Evolutionary conservation across 169 alveolate genomes (phyloP).

Genomic region (Cryptosporidium tyzzeri): DNA sequence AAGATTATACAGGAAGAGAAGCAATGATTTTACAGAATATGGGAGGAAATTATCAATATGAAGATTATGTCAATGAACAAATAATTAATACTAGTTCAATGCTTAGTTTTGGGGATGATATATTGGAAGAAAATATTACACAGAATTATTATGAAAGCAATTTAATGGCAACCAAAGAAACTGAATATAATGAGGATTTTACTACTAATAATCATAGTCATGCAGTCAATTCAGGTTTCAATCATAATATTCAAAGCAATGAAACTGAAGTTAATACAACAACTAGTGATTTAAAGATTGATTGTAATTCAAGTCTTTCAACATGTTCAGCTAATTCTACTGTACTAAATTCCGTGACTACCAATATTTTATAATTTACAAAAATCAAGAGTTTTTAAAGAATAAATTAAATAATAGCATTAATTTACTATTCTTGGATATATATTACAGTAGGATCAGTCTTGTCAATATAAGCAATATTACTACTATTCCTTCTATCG

Average conservation of each 20-base stretch:
- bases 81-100: background rate
- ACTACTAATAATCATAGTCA: no score
- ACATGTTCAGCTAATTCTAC: constrained; percentile 21
- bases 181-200: background rate
- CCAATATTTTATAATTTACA: background rate
- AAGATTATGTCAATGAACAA: background rate
- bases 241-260: background rate
- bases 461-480: constrained; percentile 44
- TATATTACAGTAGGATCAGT: constrained; percentile 73
- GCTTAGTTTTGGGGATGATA: background rate
- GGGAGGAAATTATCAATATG: background rate
- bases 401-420: background rate
- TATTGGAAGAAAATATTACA: background rate
- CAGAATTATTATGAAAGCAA: background rate
- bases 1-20: background rate
- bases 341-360: background rate
- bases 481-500: background rate
- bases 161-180: background rate
- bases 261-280: background rate
- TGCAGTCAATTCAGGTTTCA: background rate
- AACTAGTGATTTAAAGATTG: background rate
- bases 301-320: constrained; percentile 22
- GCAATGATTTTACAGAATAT: background rate
- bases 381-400: background rate
- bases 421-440: constrained; percentile 19